These are phyloP conservation scores for Verticillium nubilum DNA, from an alignment of 2,329 filamentous ascomycete species.

Conservation along the genomic window DNA sequence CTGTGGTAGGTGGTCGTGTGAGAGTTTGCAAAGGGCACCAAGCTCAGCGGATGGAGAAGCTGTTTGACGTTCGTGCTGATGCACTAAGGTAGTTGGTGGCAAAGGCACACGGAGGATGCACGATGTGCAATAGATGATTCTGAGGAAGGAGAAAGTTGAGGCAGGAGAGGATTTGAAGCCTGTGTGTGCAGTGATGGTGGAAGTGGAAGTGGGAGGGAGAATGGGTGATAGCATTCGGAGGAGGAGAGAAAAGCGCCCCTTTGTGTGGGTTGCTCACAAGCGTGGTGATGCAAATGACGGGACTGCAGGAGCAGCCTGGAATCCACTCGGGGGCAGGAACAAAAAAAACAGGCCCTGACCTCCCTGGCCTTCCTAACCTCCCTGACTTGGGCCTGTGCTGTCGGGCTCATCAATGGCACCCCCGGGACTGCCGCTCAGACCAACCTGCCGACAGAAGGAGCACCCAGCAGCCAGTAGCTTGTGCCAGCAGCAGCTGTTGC, in stretches of 20 bases:
- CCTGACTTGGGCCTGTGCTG: not conserved
- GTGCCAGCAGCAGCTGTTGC: not conserved
- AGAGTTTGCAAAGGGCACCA: not conserved
- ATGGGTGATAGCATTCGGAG: not conserved
- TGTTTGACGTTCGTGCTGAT: not conserved
- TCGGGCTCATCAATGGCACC: not conserved
- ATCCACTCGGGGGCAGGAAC: not conserved
- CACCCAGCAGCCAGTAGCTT: not conserved
- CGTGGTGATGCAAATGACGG: conserved; percentile 3
- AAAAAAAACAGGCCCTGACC: not conserved
- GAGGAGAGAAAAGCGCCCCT: not conserved
- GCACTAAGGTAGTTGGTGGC: conserved; percentile 3
- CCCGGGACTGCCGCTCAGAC: not conserved
- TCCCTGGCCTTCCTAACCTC: not conserved
- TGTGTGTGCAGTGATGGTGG: not conserved
- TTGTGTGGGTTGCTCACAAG: not conserved
- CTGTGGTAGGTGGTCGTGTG: conserved; percentile 10
- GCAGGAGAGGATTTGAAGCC: not conserved
- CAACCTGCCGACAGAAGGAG: not conserved
- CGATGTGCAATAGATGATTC: not conserved
- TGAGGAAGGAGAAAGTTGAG: not conserved
- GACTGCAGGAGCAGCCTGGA: not conserved
- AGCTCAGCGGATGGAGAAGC: not conserved
- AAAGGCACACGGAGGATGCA: conserved; percentile 7
- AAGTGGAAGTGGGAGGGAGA: not conserved